Conservation (phyloP, 2,329 filamentous ascomycete genomes). For the Fusarium kyushuense region DNA sequence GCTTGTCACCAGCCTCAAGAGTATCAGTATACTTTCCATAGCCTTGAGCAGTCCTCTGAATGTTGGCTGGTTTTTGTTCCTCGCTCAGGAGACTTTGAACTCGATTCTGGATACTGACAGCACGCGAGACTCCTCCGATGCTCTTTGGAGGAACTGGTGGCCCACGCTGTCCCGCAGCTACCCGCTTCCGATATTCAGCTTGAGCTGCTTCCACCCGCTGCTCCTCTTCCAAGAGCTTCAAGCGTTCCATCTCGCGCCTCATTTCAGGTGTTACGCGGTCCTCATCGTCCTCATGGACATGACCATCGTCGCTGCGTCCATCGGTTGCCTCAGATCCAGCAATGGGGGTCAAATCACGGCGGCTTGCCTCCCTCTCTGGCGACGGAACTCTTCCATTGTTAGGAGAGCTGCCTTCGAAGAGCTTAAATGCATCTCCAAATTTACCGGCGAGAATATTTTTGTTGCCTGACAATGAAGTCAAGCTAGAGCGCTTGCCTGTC, state of each 20-base stretch:
- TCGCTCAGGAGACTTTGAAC: slow-evolving; percentile 89
- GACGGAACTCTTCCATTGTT: slow-evolving; percentile 59
- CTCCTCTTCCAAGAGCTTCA: slow-evolving; percentile 86
- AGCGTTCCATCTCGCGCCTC: slow-evolving; percentile 87
- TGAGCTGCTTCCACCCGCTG: slow-evolving; percentile 88
- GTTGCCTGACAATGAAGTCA: slow-evolving; percentile 77
- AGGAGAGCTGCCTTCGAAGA: slow-evolving; percentile 76
- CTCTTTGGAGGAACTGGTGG: slow-evolving; percentile 63
- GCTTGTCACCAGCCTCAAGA: slow-evolving; percentile 52
- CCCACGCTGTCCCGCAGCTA: slow-evolving; percentile 64
- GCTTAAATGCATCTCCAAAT: slow-evolving; percentile 93
- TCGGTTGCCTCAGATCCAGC: slow-evolving; percentile 78
- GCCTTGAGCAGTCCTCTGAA: slow-evolving; percentile 81
- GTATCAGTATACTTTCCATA: slow-evolving; percentile 87
- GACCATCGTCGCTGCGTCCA: slow-evolving; percentile 71
- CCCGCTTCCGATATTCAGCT: slow-evolving; percentile 83
- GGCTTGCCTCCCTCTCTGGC: slow-evolving; percentile 62
- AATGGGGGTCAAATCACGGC: slow-evolving; percentile 73
- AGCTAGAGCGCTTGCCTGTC: slow-evolving; percentile 76
- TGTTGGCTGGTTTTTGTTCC: slow-evolving; percentile 69
- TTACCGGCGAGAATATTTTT: slow-evolving; percentile 88
- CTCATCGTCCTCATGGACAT: slow-evolving; percentile 67
- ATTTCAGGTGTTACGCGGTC: slow-evolving; percentile 87
- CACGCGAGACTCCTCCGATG: slow-evolving; percentile 71
- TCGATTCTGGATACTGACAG: slow-evolving; percentile 90